Base-by-base conservation (phyloP, 805 yeast species). In the Candida tibetensis region DNA sequence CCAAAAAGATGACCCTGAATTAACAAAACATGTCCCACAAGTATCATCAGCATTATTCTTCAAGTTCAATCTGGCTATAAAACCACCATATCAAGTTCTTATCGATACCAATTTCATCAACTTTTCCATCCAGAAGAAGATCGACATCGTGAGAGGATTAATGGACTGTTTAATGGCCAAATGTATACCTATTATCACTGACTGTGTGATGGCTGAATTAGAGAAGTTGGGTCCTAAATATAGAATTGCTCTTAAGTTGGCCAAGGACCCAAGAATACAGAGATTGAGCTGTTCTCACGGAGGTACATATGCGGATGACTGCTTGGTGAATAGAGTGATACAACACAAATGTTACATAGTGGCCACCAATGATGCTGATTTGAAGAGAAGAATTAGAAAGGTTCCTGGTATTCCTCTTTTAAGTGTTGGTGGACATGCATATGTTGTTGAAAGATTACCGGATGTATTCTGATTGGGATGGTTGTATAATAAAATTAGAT, bases 271-370 rank as follows among this genome's bases (percentile, higher is more conserved):
- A 30, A 73, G 98, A 53, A 83, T 93, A 26, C 76, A 86, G 51
- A 74, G 97, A 44, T 71, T 93, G 34, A 86, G 81, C 30, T 93
- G 99, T 56, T 72, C 91, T 8, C 99, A 93, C 57, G 85, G 84
- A 51, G 99, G 99, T 21, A 91, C 96, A 0, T 93, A 93, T 70
- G 99, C 99, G 19, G 99, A 93, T 79, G 99, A 93, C 64, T 93
- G 99, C 62, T 60, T 93, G 6, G 98, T 93, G 13, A 81, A 85
- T 58, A 74, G 99, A 51, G 95, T 93, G 5, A 75, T 91, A 60
- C 97, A 91, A 56, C 98, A 93, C 66, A 93, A 93, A 60, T 93
- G 99, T 64, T 93, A 80, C 55, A 90, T 93, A 39, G 97, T 93
- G 26, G 99, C 99, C 34, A 91, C 98, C 1, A 93, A 91, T 59